A percentile compares a stretch with the other conserved stretches of the same genome.
Conservation (phyloP, 23 red algal species). For the Agarophyton chilense region DNA sequence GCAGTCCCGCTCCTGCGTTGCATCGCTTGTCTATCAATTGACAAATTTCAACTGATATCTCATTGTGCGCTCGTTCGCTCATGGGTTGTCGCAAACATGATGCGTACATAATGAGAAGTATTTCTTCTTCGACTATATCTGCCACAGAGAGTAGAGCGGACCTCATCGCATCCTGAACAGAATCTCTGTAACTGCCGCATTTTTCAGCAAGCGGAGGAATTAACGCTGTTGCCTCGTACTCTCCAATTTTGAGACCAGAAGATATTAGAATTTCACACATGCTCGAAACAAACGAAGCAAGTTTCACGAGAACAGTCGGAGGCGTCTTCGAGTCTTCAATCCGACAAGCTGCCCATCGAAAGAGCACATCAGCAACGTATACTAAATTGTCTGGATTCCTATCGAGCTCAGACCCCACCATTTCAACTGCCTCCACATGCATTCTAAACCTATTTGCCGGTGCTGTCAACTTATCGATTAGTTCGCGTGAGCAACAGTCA, state of each 20-base stretch:
- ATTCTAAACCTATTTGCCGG: slow-evolving; percentile 70
- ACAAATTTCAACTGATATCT: slow-evolving; percentile 46
- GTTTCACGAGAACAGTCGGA: slow-evolving; percentile 67
- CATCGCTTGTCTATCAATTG: slow-evolving; percentile 74
- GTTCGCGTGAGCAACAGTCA: slow-evolving; percentile 49
- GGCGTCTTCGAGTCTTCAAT: slow-evolving; percentile 72
- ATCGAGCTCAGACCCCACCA: slow-evolving; percentile 43
- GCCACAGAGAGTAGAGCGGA: slow-evolving; percentile 42
- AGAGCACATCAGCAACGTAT: slow-evolving; percentile 50
- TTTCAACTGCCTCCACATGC: slow-evolving; percentile 71
- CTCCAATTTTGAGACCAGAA: slow-evolving; percentile 58
- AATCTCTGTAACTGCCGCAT: slow-evolving; percentile 46
- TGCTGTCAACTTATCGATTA: slow-evolving; percentile 64
- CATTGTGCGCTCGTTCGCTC: slow-evolving; percentile 39
- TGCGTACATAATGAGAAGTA: slow-evolving; percentile 40
- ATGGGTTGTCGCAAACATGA: slow-evolving; percentile 51
- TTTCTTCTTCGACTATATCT: slow-evolving; percentile 61
- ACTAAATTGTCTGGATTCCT: slow-evolving; percentile 49
- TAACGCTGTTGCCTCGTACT: slow-evolving; percentile 75
- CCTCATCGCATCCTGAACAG: slow-evolving; percentile 52
- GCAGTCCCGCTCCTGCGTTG: slow-evolving; percentile 37
- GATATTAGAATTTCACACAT: slow-evolving; percentile 75
- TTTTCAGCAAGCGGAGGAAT: slow-evolving; percentile 68
- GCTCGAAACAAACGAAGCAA: slow-evolving; percentile 51
- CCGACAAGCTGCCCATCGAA: slow-evolving; percentile 70